Evolutionary conservation across 2,329 filamentous ascomycete genomes (phyloP), one percentile per base, ranked within the genome.

Genomic region (Penicillium sp.): DNA sequence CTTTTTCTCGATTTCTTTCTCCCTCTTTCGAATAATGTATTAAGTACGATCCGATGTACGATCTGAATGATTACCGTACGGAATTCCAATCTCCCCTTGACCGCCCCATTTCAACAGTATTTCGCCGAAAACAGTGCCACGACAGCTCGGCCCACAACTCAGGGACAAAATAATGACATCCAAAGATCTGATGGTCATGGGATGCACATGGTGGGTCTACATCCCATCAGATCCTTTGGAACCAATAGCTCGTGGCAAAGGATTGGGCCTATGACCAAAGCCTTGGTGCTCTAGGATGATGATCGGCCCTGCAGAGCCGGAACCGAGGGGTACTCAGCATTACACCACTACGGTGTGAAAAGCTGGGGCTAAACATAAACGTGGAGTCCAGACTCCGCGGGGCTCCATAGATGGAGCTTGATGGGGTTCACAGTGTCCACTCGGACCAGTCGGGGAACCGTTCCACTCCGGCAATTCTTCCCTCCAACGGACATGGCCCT

Each of bases 131-230:
- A 43, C 52, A 58, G 55, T 41, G 31, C 33, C 19, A 35, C 21
- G 31, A 49, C 45, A 47, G 24, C 14, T 44, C 35, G 58, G 52
- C 51, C 48, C 50, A 39, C 45, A 48, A 35, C 19, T 51, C 48
- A 51, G 48, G 27, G 48, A 53, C 39, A 3, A 41, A 16, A 55
- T 47, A 14, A 51, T 39, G 51, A 54, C 31, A 43, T 47, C 50
- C 48, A 53, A 56, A 56, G 59, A 63, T 62, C 60, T 57, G 56
- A 57, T 45, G 61, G 62, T 65, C 63, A 65, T 65, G 62, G 57
- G 63, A 63, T 61, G 44, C 49, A 22, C 49, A 35, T 56, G 43
- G 62, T 62, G 54, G 61, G 55, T 55, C 54, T 21, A 21, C 5
- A 14, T 24, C 47, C 52, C 19, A 39, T 31, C 44, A 41, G 52